Evolutionary conservation across 352 stramenopile species (phyloP).

Genomic region (Pythium aquatile): DNA sequence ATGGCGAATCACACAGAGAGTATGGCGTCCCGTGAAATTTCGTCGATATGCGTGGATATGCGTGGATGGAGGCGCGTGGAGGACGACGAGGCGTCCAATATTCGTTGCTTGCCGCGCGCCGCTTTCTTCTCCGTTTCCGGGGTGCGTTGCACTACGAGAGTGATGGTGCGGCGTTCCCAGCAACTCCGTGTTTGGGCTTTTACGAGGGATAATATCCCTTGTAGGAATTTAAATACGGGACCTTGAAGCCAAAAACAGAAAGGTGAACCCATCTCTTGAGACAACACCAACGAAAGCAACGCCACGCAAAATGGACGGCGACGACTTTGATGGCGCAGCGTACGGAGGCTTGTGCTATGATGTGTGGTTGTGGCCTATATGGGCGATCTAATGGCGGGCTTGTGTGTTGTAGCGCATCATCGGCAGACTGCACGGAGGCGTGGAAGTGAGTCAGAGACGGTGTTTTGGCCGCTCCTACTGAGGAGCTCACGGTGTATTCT

Average conservation of each 20-base stretch:
- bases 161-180: background rate
- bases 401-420: background rate
- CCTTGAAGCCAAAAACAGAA: constrained; percentile 5
- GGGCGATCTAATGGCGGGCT: background rate
- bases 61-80: background rate
- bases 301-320: background rate
- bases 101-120: background rate
- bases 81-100: background rate
- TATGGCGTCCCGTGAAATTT: background rate
- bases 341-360: background rate
- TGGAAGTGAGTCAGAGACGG: constrained; percentile 35
- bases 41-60: background rate
- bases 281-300: background rate
- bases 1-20: background rate
- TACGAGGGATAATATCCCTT: background rate
- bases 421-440: constrained; percentile 27
- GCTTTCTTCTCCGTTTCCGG: constrained; percentile 12
- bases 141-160: constrained; percentile 12
- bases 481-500: background rate
- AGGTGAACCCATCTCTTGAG: background rate
- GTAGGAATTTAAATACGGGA: background rate
- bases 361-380: background rate
- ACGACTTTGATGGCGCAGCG: background rate
- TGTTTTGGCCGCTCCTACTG: background rate
- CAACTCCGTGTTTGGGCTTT: background rate